phyloP scores from a whole-genome alignment of 306 rosid species.

The Pachyrhizus erosus region DNA sequence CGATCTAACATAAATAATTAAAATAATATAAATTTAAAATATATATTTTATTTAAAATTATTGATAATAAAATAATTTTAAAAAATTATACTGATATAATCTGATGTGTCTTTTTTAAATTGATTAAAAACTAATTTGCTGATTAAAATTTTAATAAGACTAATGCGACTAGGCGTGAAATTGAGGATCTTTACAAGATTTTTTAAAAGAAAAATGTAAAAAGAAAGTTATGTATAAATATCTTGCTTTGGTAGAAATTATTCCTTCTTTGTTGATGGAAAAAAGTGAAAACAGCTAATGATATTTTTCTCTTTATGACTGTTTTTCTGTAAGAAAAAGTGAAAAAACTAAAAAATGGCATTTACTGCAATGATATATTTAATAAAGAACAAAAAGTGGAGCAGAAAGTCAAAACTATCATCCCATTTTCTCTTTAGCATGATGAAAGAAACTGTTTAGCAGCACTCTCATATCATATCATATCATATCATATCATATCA shows the following conservation, averaged over 20 bases:
- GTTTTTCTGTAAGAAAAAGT: neutral
- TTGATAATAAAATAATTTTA: no score
- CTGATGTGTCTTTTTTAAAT: no score
- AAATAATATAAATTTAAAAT: no score
- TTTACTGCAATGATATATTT: neutral
- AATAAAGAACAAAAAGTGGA: conserved; percentile 41
- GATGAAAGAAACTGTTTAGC: conserved; percentile 6
- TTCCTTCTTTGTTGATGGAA: neutral
- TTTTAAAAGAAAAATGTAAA: neutral
- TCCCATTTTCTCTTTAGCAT: neutral
- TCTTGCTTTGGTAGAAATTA: neutral
- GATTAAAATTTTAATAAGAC: no score
- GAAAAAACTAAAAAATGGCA: neutral
- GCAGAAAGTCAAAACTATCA: conserved; percentile 41
- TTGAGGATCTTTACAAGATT: neutral
- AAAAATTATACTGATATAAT: no score
- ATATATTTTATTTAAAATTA: no score
- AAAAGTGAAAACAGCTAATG: neutral
- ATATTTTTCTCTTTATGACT: neutral
- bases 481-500: conserved; percentile 2
- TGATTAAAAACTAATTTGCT: no score
- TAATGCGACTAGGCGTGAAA: no score
- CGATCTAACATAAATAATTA: no score
- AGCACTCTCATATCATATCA: conserved; percentile 29
- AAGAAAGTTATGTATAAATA: neutral